Conservation (phyloP, 1,284 basidiomycete species). For the Apiotrichum domesticum region DNA sequence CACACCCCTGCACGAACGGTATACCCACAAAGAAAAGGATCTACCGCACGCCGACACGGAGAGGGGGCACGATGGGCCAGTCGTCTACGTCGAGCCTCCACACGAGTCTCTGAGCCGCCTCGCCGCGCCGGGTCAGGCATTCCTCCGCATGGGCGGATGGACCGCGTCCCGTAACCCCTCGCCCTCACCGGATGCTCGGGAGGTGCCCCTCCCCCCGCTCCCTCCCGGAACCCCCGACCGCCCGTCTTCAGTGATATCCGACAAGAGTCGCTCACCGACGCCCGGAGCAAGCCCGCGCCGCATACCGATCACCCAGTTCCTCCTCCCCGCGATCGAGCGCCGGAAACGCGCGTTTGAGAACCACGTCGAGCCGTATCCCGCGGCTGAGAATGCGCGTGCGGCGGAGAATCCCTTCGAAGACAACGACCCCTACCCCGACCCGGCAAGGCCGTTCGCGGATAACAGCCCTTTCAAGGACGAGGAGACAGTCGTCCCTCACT, state of each 20-base stretch:
- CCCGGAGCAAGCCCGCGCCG: not conserved
- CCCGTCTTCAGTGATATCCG: too few species aligned
- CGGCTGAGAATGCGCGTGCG: not conserved
- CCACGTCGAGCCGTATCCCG: not conserved
- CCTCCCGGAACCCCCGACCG: too few species aligned
- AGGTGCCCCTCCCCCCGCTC: too few species aligned
- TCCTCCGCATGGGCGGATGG: not conserved
- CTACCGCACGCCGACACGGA: not conserved
- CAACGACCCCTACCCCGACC: not conserved
- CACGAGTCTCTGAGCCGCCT: not conserved
- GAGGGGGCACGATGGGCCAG: not conserved
- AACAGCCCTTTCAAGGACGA: not conserved
- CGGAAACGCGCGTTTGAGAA: not conserved
- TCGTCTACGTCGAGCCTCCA: too few species aligned
- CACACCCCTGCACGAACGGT: not conserved
- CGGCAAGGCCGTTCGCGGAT: too few species aligned
- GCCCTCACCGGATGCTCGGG: too few species aligned
- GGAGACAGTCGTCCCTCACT: too few species aligned
- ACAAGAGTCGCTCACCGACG: too few species aligned
- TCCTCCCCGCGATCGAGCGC: not conserved
- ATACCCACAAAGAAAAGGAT: not conserved
- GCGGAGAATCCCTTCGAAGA: not conserved
- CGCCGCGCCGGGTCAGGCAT: not conserved
- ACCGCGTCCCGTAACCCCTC: too few species aligned
- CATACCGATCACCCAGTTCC: not conserved